A percentile compares a stretch with the other conserved stretches of the same genome.
Evolutionary conservation across 176 grass and related monocot species (phyloP).

Genomic region (Rhynchospora tenuis): DNA sequence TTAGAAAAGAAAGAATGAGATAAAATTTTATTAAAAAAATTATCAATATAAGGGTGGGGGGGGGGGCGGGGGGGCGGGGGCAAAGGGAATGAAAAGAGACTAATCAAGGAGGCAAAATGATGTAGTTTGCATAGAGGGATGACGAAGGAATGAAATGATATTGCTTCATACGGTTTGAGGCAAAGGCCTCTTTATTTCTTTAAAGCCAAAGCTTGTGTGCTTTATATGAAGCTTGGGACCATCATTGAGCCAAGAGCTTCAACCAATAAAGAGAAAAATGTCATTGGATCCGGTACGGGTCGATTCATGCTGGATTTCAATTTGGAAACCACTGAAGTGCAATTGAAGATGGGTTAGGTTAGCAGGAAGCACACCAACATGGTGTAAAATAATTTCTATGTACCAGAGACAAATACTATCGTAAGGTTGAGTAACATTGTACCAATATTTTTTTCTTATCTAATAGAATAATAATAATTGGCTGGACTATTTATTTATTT

Average conservation of each 20-base stretch:
- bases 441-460: not conserved
- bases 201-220: slow-evolving; percentile 43
- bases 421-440: not conserved
- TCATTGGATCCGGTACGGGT: not conserved
- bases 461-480: no score
- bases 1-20: not conserved
- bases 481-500: no score
- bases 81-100: slow-evolving; percentile 18
- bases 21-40: not conserved
- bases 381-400: no score
- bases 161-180: slow-evolving; percentile 16
- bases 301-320: not conserved
- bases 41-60: not conserved
- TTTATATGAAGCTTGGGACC: slow-evolving; percentile 34
- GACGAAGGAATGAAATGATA: slow-evolving; percentile 54
- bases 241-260: slow-evolving; percentile 39
- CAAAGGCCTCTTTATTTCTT: slow-evolving; percentile 14
- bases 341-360: not conserved
- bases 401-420: not conserved
- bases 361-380: no score
- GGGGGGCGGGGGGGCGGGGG: no score
- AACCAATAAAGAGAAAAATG: not conserved
- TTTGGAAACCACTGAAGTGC: not conserved
- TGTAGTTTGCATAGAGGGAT: slow-evolving; percentile 30
- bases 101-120: slow-evolving; percentile 54